Percentiles rank a stretch among this genome's conserved stretches.
Conservation (phyloP, 2,329 filamentous ascomycete genomes). For the Zymoseptoria brevis region DNA sequence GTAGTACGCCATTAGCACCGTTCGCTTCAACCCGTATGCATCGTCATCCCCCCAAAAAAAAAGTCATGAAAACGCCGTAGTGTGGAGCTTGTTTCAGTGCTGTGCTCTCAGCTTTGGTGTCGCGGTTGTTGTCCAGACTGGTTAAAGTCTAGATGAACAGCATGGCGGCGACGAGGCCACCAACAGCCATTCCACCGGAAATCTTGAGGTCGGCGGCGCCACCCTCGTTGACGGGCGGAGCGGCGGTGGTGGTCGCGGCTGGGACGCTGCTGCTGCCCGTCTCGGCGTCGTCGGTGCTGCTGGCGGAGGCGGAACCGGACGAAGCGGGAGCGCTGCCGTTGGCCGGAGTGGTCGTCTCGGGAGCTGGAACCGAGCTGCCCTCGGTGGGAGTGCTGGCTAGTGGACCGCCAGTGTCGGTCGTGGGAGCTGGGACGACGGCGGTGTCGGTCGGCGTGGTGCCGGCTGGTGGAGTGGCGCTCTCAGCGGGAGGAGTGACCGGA, state of each 20-base stretch:
- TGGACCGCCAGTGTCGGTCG: background rate
- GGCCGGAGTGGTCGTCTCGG: slow-evolving; percentile 9
- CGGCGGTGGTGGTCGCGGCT: slow-evolving; percentile 11
- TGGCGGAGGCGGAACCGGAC: slow-evolving; percentile 10
- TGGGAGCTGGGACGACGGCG: background rate
- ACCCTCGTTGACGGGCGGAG: slow-evolving; percentile 10
- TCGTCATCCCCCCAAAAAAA: slow-evolving; percentile 1
- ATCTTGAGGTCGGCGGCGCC: slow-evolving; percentile 13
- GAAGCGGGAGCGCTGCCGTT: slow-evolving; percentile 14
- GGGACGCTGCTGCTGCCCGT: slow-evolving; percentile 2
- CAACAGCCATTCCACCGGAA: slow-evolving; percentile 15
- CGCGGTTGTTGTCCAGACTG: slow-evolving; percentile 2
- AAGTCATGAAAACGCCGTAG: background rate
- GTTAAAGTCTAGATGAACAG: slow-evolving; percentile 12
- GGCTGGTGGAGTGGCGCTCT: slow-evolving; percentile 1
- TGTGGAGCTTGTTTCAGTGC: slow-evolving; percentile 2
- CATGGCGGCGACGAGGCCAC: slow-evolving; percentile 17
- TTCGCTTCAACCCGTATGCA: slow-evolving; percentile 10
- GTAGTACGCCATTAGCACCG: slow-evolving; percentile 16
- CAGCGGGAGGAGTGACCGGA: background rate
- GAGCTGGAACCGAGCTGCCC: slow-evolving; percentile 8
- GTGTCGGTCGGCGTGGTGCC: background rate
- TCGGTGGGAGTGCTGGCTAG: slow-evolving; percentile 8
- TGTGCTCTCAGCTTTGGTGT: slow-evolving; percentile 6
- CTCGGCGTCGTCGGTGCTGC: slow-evolving; percentile 11